phyloP scores from a whole-genome alignment of 805 yeast species.

The Kuraishia piskuri region DNA sequence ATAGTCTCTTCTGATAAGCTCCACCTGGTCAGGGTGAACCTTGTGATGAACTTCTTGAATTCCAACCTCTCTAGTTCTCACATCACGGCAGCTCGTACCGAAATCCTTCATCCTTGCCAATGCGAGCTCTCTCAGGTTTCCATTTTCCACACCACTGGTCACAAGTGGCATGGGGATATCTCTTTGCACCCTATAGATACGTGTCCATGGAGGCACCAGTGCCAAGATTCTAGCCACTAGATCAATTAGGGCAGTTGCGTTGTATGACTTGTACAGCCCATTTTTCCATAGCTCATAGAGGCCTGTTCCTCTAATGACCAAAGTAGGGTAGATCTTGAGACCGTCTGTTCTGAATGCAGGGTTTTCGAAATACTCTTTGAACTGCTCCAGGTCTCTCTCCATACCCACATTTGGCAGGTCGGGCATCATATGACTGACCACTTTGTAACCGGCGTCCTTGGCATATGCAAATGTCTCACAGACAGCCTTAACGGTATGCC shows the following conservation, averaged over 20 bases:
- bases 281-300: constrained; percentile 95
- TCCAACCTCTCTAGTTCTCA: constrained; percentile 96
- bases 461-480: constrained; percentile 93
- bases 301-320: constrained; percentile 96
- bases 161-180: constrained; percentile 99
- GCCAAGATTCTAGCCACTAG: constrained; percentile 94
- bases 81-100: constrained; percentile 93
- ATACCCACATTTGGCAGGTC: constrained; percentile 97
- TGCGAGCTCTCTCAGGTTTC: constrained; percentile 91
- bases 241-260: constrained; percentile 90
- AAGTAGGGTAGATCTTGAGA: constrained; percentile 87
- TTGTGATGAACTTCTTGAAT: constrained; percentile 97
- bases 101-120: constrained; percentile 97
- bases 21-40: constrained; percentile 95
- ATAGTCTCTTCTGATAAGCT: constrained; percentile 89
- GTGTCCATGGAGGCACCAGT: constrained; percentile 97
- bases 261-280: constrained; percentile 88
- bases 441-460: constrained; percentile 97
- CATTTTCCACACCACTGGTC: constrained; percentile 96
- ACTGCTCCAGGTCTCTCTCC: constrained; percentile 96
- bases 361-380: constrained; percentile 91
- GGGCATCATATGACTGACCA: constrained; percentile 99
- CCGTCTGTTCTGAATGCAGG: constrained; percentile 98
- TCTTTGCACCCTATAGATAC: constrained; percentile 96
- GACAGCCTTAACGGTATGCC: constrained; percentile 94